Base-by-base conservation (phyloP, 768 basidiomycete species). In the Chiua virens region DNA sequence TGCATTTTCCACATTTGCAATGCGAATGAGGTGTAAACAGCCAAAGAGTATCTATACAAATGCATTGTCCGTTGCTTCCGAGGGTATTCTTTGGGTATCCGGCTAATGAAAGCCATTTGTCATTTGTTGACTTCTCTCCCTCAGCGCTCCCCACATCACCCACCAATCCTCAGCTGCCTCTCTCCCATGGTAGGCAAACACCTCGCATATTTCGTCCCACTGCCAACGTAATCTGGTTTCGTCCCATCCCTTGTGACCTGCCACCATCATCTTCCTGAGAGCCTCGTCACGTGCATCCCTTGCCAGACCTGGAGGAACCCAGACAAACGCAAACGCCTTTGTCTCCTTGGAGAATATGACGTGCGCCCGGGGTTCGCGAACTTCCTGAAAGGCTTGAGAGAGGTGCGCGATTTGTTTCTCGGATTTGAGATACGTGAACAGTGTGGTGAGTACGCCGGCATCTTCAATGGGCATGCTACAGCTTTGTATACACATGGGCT, bases 81-180 rank as follows among this genome's bases (percentile, higher is more conserved):
- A n/a, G 41, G 46, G 17, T 37, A 44, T 34, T 34, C 34, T 34
- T 25, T 38, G 47, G 42, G 45, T 45, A 45, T 61, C 34, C 11
- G 18, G 27, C 5, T 54, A 64, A 50, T 34, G 47, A 48, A 51
- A 25, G 20, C 25, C 35, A 20, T 45, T 56, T 13, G 20, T 17
- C 5, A 8, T 35, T n/a, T 50, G 43, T 27, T 65, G 53, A 47
- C 74, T 72, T 45, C 73, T 60, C 60, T 80, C 72, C 41, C 72
- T 71, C 57, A 81, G 61, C 6, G 68, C 53, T 8, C 81, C 81
- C 81, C 81, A 83, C 49, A 77, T 77, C 11, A 78, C 76, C 82
- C 82, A 86, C 82, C 82, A 86, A 61, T 82, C 81, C 51, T 83
- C 82, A 18, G 79, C 84, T 39, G 75, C 74, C 54, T 86, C 83